Evolutionary conservation across 345 rosid genomes (phyloP), one percentile per base, ranked within the genome.

Genomic region (Citropsis articulata): DNA sequence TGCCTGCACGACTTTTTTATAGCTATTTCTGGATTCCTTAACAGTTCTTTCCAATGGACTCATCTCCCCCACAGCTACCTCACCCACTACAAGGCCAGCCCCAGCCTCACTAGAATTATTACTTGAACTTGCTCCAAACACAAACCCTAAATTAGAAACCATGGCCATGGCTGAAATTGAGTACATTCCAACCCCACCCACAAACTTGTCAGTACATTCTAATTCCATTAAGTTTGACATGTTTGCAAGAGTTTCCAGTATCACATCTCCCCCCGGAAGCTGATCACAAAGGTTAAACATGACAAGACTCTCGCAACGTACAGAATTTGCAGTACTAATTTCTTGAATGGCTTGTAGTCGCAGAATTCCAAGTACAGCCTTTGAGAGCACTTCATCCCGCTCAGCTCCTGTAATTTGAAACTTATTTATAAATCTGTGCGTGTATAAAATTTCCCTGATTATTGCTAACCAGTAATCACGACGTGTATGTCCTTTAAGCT

Each of bases 191-290:
- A 86, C 86, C 76, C 90, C 87, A 71, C 83, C 78, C 59, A 77
- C 83, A 60, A 78, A 50, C 81, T 66, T 85, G 68, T 79, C 87
- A 67, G 84, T 81, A n/a, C 83, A 83, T 71, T 88, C 89, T 33
- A 82, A 31, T 81, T 86, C 91, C 85, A 89, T 89, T 63, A 84
- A 56, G 67, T 82, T 81, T 13, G 91, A 91, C 90, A 89, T 88
- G 77, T 84, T 86, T 67, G 99, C 97, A 72, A 96, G 94, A 66
- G 97, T 91, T 79, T 96, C 94, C 57, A 96, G 90, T 78, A 94
- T 88, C 81, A 91, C 78, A 86, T 96, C 98, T 48, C 99, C 99
- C 75, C 98, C 98, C 10, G 98, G 99, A 84, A 96, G 93, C 79
- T 90, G 95, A 83, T 96, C 97, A 65, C 98, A 91, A 60, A 94